phyloP scores from a whole-genome alignment of 2,329 filamentous ascomycete genomes.

The Sporothrix pseudoabietina region DNA sequence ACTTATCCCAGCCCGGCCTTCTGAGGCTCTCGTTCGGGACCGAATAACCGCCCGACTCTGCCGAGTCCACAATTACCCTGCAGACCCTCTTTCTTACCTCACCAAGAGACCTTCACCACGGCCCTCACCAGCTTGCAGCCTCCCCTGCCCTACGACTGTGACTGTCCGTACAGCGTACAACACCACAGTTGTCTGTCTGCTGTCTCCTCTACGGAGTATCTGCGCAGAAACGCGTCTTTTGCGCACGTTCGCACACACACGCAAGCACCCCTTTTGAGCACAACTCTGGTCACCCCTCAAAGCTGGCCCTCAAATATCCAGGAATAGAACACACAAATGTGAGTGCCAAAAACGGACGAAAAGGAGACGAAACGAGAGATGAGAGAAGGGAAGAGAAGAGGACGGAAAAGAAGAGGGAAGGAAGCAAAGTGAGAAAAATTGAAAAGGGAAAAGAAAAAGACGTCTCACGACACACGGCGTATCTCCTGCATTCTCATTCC shows the following conservation, averaged over 20 bases:
- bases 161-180: neutral
- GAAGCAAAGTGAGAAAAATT: too few relatives aligned
- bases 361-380: neutral
- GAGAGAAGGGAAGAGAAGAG: neutral
- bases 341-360: neutral
- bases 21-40: constrained; percentile 29
- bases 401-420: neutral
- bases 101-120: neutral
- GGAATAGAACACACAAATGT: neutral
- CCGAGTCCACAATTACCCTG: constrained; percentile 9
- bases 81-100: neutral
- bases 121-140: neutral
- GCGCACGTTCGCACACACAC: neutral
- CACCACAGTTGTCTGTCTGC: constrained; percentile 2
- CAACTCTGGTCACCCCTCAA: neutral
- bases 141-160: neutral
- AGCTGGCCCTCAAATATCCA: constrained; percentile 6
- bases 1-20: constrained; percentile 16
- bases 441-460: neutral
- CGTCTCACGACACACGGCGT: neutral
- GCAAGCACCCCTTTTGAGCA: neutral
- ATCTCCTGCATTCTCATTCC: neutral
- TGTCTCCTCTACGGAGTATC: neutral
- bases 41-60: constrained; percentile 29
- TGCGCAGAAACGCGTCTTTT: neutral